Percentiles rank a stretch among this genome's conserved stretches.
These are phyloP conservation scores for Furcasterigmium sp. DNA, from an alignment of 2,329 filamentous ascomycete species.

Conservation along the genomic window DNA sequence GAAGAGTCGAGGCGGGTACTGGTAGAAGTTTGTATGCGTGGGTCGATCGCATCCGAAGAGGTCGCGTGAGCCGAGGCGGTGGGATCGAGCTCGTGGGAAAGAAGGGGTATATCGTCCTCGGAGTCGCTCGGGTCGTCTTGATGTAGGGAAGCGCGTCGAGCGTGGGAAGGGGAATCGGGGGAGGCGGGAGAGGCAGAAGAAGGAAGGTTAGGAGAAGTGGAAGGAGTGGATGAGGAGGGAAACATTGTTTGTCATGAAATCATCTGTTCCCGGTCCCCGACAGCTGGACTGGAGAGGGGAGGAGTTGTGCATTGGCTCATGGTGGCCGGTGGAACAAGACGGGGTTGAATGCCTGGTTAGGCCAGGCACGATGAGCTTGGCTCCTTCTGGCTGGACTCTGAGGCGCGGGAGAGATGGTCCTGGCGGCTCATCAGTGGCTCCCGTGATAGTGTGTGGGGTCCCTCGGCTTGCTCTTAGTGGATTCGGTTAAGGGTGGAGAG, in stretches of 20 bases:
- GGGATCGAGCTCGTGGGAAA: slow-evolving; percentile 1
- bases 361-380: too few species aligned
- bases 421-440: too few species aligned
- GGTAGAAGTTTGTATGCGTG: slow-evolving; percentile 5
- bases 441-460: too few species aligned
- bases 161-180: slow-evolving; percentile 7
- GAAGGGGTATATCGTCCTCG: slow-evolving; percentile 1
- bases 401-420: too few species aligned
- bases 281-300: background rate
- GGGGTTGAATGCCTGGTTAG: too few species aligned
- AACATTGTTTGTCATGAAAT: slow-evolving; percentile 1
- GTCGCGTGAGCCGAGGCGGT: slow-evolving; percentile 10
- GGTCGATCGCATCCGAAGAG: slow-evolving; percentile 2
- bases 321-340: background rate
- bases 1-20: background rate
- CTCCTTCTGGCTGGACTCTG: too few species aligned
- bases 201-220: background rate
- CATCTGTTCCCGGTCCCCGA: background rate
- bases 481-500: too few species aligned
- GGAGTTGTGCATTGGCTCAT: background rate
- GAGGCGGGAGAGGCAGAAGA: slow-evolving; percentile 7
- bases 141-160: slow-evolving; percentile 4
- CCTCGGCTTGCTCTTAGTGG: too few species aligned
- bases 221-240: slow-evolving; percentile 1
- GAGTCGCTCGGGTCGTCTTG: background rate